Base-by-base conservation (phyloP, 305 asterid species). In the Lippia alba region DNA sequence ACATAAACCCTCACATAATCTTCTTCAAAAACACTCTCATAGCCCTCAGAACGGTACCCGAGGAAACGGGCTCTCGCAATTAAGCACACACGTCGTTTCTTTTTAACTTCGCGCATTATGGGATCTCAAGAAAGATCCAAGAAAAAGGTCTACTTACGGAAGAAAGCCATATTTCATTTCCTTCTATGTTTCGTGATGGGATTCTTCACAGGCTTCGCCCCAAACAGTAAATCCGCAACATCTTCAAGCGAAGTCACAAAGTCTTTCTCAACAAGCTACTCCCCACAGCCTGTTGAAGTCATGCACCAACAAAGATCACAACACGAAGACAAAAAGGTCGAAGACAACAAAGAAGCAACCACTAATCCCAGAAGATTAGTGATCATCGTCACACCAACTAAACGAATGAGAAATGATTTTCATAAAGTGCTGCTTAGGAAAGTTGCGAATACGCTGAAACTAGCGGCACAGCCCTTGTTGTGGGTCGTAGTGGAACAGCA, bases 171-270 rank as follows among this genome's bases (percentile, higher is more conserved):
- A 55, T 61, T 85, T 49, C 97, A 94, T 78, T 89, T 94, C 78
- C 46, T 82, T 76, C 72, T 94, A 12, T 91, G 96, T 78, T 89
- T 91, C 61, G 84, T 86, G 18, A 84, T 90, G 89, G 96, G 99
- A 3, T 91, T 94, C 79, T 90, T 91, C 87, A 80, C 95, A 5
- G 99, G 97, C 76, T 89, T 94, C 46, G 87, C 96, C 60, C 97
- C 99, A 5, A 79, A 87, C 0, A 53, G 77, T 39, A 87, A 84
- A 61, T 11, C 84, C 53, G 73, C 87, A 1, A 74, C 84, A 24
- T 71, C 85, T 40, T 76, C 85, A 8, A 78, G 61, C 11, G 79
- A 53, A 16, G 63, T 69, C 14, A 32, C 76, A 24, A 50, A 71
- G 68, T 66, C 88, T 4, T 41, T 74, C 14, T 41, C 74, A 12